Evolutionary conservation across 177 flowering plant genomes (phyloP), one percentile per base, ranked within the genome.

Genomic region (Tripterygium wilfordii): DNA sequence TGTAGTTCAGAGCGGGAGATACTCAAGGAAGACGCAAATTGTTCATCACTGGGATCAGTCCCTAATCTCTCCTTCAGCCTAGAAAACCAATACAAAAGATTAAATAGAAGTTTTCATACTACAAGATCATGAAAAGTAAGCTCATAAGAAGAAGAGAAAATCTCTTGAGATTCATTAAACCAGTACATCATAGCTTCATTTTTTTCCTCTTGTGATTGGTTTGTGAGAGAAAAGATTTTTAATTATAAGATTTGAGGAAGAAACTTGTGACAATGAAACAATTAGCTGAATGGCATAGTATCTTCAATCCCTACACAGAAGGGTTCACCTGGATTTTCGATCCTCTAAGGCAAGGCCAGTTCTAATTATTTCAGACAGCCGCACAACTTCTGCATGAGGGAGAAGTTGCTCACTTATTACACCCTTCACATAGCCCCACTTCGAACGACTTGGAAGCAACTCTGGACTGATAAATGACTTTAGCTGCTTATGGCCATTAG

Each of bases 361-460:
- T 61, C 71, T 76, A 23, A 92, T 84, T 68, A 74, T 82, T 56
- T 70, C 64, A 8, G 94, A 92, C 3, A 92, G 73, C 33, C 62
- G 59, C n/a, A 84, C 83, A 26, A 92, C 98, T 62, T 88, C 84
- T 0, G 81, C 53, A 64, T 92, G 96, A 28, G 84, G 63, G 43
- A 92, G 88, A 55, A 88, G 54, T 19, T 76, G 78, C 16, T 82
- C 87, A 59, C 75, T 80, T n/a, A 60, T 31, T 0, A 75, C 69
- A 40, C 96, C 96, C 62, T 79, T 88, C 19, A 80, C 80, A 60
- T 88, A 88, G 28, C 95, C 88, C 51, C n/a, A n/a, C n/a, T 61
- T 75, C 14, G 60, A 45, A 23, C 68, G 83, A 61, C 61, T 76
- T 47, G 68, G 80, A 51, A 79, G 64, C 55, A 87, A 62, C 37